Evolutionary conservation across 2,329 filamentous ascomycete species (phyloP), one percentile per base, ranked within the genome.

Genomic region (Magnaporthales sp.): DNA sequence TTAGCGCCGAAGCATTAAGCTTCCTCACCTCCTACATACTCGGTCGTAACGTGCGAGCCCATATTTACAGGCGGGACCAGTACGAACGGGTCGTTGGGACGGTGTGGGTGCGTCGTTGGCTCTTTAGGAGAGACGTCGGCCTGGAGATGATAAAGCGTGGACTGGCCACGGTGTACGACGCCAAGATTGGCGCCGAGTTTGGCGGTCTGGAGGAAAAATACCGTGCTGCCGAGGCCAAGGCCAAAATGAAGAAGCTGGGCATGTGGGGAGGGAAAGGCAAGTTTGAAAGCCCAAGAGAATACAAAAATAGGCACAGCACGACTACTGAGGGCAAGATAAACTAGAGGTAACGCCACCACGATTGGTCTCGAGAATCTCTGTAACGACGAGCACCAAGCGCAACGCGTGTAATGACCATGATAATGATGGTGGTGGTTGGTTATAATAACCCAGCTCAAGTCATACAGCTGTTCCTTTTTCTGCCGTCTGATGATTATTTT

Each of bases 51-150:
- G 91, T 99, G 66, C 88, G 94, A 67, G 91, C 88, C n/a, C 88
- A 91, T 72, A 85, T 97, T 65, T 92, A 93, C 78, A 89, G 88
- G 68, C 86, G 89, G 66, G 96, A 99, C 76, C 95, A 98, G 75
- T 99, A 98, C 77, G 90, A 93, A 70, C 89, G 95, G 62, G 88
- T 96, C 6, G 92, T 99, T 1, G 93, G 90, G 19, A 95, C 91
- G 0, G 94, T 94, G 0, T 91, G 87, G 72, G 86, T 94, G 32
- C 85, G 92, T 63, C 84, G 70, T 38, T 67, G 83, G 67, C 84
- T 77, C 72, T 77, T 92, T 10, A 88, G 87, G 71, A 86, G 85
- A 67, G 93, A 99, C 76, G 91, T 99, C 5, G 93, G 94, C 3
- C 79, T 93, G 68, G 91, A 96, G 76, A 96, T 99, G 93, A 79